phyloP scores from a whole-genome alignment of 768 basidiomycete genomes.

The Sarcodon aspratus region DNA sequence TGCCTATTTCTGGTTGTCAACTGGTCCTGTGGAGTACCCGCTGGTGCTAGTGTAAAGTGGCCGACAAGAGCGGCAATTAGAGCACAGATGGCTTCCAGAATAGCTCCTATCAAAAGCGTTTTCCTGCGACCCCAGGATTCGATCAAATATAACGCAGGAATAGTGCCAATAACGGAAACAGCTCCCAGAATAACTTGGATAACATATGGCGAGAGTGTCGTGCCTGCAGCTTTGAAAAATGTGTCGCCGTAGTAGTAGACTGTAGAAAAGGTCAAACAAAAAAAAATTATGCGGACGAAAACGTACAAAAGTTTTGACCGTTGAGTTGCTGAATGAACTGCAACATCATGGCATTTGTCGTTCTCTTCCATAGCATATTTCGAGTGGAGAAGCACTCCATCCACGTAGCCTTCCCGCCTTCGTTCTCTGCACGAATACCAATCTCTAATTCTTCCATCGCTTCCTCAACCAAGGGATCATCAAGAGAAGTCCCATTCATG shows the following conservation, averaged over 20 bases:
- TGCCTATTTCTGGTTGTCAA: constrained; percentile 43
- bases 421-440: constrained; percentile 62
- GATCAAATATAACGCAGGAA: constrained; percentile 62
- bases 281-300: no score
- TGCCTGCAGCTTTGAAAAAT: constrained; percentile 69
- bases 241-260: constrained; percentile 70
- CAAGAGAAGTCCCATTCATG: constrained; percentile 49
- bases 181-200: constrained; percentile 69
- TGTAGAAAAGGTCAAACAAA: constrained; percentile 11
- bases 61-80: constrained; percentile 64
- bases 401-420: constrained; percentile 74
- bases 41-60: constrained; percentile 51
- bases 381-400: constrained; percentile 62
- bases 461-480: constrained; percentile 49
- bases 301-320: constrained; percentile 70
- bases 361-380: constrained; percentile 63
- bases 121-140: constrained; percentile 67
- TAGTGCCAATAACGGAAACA: constrained; percentile 59
- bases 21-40: constrained; percentile 30
- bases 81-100: constrained; percentile 48
- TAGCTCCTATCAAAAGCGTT: constrained; percentile 50
- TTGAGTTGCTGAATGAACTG: constrained; percentile 76
- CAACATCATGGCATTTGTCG: constrained; percentile 72
- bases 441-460: constrained; percentile 52
- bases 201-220: constrained; percentile 58